Evolutionary conservation across 2,329 filamentous ascomycete species (phyloP), one percentile per base, ranked within the genome.

Genomic region (Fusarium haematococcum): DNA sequence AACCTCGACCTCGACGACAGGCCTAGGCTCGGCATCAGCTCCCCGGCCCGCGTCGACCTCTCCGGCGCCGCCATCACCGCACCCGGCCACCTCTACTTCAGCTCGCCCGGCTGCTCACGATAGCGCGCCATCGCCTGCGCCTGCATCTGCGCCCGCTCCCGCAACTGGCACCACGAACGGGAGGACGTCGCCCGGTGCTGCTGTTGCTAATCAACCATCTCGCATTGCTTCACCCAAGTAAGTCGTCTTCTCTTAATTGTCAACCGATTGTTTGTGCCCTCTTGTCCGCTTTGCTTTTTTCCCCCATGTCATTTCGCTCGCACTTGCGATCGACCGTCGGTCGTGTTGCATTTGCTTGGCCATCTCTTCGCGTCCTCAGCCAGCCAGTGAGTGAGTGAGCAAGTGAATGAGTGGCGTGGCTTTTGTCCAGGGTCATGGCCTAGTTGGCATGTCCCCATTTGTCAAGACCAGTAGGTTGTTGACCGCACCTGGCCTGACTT

Each of bases 381-480:
- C 68, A 74, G 71, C 74, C 72, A 75, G 61, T 48, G 27, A 75
- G 73, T 65, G 72, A 75, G 63, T 65, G 62, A 70, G 72, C 59
- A 48, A 62, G 37, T 58, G 45, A 73, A 64, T 66, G 69, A 77
- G 73, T 77, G 75, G 76, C 75, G 76, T 76, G 76, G 75, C 73
- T 73, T 56, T 48, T 63, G 60, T 69, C 68, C 76, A 77, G 70
- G 74, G 68, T 74, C 68, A 70, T 66, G 64, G 68, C 69, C 72
- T 61, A 75, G 73, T 63, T 78, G 76, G 75, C 76, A 75, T 75
- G 68, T 66, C 68, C 76, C 75, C 65, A 76, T 74, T 77, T 75
- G 75, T 75, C 69, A 67, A 76, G 58, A 57, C 57, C 58, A 63
- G n/a, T 74, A 69, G 48, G 45, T 74, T 68, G 65, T 75, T 65